Percentiles rank a stretch among this genome's conserved stretches.
Conservation (phyloP, 2,329 filamentous ascomycete species). For the Claviceps pazoutovae region DNA sequence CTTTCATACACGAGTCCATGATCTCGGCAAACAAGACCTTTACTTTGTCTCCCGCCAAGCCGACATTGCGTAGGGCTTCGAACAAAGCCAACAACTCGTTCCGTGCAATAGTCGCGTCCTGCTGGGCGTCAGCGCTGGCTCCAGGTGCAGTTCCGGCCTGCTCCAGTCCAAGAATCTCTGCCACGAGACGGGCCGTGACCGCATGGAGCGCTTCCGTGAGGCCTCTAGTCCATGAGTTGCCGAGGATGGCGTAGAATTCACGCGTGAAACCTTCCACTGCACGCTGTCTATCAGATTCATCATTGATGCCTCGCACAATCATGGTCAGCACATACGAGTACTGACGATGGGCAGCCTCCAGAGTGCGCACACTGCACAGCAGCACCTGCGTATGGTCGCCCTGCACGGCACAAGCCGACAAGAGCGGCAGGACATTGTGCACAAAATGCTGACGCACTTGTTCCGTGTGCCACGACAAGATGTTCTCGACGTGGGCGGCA, state of each 20-base stretch:
- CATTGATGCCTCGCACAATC: constrained; percentile 33
- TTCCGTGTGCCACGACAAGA: constrained; percentile 45
- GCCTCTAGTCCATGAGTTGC: constrained; percentile 43
- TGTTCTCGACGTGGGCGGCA: constrained; percentile 39
- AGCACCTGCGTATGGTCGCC: constrained; percentile 32
- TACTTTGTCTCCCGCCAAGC: constrained; percentile 54
- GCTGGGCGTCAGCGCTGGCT: constrained; percentile 3
- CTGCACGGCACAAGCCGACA: constrained; percentile 32
- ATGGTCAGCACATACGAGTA: constrained; percentile 41
- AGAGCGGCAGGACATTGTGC: constrained; percentile 41
- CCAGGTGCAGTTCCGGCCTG: background rate
- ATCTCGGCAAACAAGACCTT: constrained; percentile 59
- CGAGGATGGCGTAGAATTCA: constrained; percentile 51
- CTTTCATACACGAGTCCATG: constrained; percentile 51
- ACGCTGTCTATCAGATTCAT: constrained; percentile 20
- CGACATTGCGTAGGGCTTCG: constrained; percentile 47
- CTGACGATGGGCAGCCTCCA: constrained; percentile 45
- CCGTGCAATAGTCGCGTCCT: constrained; percentile 25
- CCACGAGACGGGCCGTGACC: constrained; percentile 40
- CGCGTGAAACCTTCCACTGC: constrained; percentile 38
- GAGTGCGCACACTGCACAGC: constrained; percentile 37
- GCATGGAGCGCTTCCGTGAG: constrained; percentile 39
- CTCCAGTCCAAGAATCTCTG: constrained; percentile 28
- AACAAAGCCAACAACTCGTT: constrained; percentile 42
- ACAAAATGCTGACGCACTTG: constrained; percentile 49